A percentile compares a stretch with the other conserved stretches of the same genome.
Evolutionary conservation across 352 stramenopile species (phyloP).

Genomic region (Blastocystis sp.): DNA sequence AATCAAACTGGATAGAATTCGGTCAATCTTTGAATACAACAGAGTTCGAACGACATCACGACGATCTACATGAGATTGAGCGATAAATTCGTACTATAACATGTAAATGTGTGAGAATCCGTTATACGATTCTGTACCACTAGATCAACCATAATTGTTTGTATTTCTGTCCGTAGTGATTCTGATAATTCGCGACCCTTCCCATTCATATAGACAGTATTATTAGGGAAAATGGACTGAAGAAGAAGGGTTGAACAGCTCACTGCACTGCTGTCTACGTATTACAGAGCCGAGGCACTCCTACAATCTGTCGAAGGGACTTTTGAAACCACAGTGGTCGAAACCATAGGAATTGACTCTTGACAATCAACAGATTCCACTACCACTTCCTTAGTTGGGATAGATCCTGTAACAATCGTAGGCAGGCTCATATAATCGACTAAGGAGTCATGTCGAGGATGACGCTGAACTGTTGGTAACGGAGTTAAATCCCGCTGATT

Average conservation of each 20-base stretch:
- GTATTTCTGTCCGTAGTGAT: not conserved
- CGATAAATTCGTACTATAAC: not conserved
- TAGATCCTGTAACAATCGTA: not conserved
- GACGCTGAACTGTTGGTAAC: not conserved
- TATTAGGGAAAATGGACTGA: slow-evolving; percentile 29
- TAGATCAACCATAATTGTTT: not conserved
- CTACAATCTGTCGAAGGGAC: not conserved
- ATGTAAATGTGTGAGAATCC: not conserved
- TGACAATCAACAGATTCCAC: too few species aligned
- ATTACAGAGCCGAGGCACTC: not conserved
- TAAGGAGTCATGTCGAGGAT: slow-evolving; percentile 18
- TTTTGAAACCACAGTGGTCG: not conserved
- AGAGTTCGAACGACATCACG: not conserved
- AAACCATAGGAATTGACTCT: not conserved
- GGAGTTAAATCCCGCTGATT: not conserved
- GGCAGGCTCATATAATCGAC: slow-evolving; percentile 48
- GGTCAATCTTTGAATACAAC: not conserved
- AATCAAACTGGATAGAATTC: not conserved
- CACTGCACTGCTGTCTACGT: not conserved
- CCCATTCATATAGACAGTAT: slow-evolving; percentile 29
- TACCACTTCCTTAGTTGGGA: not conserved
- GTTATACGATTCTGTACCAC: not conserved
- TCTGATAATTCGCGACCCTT: not conserved
- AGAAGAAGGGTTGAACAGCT: not conserved
- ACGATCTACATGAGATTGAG: not conserved